A percentile compares a stretch with the other conserved stretches of the same genome.
These are phyloP conservation scores for Aspergillus sp. DNA, from an alignment of 2,329 filamentous ascomycete species.

Conservation along the genomic window DNA sequence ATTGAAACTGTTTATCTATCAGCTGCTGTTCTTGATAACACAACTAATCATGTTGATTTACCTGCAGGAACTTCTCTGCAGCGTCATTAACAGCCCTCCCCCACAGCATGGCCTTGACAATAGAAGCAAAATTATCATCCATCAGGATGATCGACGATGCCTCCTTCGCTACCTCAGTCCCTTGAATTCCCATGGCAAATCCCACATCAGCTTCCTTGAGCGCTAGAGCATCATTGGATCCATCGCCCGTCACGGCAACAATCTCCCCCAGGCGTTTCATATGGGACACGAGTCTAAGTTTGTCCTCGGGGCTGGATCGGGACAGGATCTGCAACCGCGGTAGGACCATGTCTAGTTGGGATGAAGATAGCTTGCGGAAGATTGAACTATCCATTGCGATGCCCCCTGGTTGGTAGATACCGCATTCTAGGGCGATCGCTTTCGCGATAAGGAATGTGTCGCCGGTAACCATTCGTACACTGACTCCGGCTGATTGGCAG, in stretches of 20 bases:
- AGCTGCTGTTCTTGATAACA: not conserved
- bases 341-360: slow-evolving; percentile 60
- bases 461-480: slow-evolving; percentile 79
- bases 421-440: slow-evolving; percentile 71
- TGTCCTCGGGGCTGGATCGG: slow-evolving; percentile 68
- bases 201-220: slow-evolving; percentile 75
- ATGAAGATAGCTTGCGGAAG: slow-evolving; percentile 64
- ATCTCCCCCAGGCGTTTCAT: slow-evolving; percentile 68
- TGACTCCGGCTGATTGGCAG: slow-evolving; percentile 69
- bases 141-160: slow-evolving; percentile 79
- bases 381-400: slow-evolving; percentile 71
- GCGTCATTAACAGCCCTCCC: slow-evolving; percentile 70
- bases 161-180: slow-evolving; percentile 78
- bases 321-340: slow-evolving; percentile 65
- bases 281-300: slow-evolving; percentile 63
- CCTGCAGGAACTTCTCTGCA: slow-evolving; percentile 64
- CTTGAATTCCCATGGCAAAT: slow-evolving; percentile 82
- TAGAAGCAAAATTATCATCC: slow-evolving; percentile 84
- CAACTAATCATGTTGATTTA: not conserved
- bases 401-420: slow-evolving; percentile 62
- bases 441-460: slow-evolving; percentile 74
- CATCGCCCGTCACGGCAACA: slow-evolving; percentile 76
- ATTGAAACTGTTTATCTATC: slow-evolving; percentile 28
- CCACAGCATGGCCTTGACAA: slow-evolving; percentile 77
- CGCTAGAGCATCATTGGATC: slow-evolving; percentile 76